phyloP scores from a whole-genome alignment of 768 basidiomycete species.

The Suillus clintonianus region DNA sequence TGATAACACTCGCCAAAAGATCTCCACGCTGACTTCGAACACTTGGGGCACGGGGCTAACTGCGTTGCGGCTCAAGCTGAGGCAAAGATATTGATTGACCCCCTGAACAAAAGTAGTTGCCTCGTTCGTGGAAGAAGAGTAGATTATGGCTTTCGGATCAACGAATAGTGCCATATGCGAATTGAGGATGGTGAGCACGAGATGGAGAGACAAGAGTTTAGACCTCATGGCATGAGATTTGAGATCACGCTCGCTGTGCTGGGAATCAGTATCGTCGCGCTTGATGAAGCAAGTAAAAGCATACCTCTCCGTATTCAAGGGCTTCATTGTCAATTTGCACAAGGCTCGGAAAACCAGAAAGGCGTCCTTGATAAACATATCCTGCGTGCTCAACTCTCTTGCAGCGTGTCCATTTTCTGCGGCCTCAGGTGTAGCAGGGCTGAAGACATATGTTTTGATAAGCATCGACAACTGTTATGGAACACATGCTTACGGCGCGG shows the following conservation, averaged over 20 bases:
- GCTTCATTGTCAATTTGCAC: slow-evolving; percentile 98
- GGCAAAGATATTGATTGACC: slow-evolving; percentile 93
- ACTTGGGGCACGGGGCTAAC: slow-evolving; percentile 95
- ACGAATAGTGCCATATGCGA: slow-evolving; percentile 90
- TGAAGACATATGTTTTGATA: not conserved
- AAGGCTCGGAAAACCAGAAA: slow-evolving; percentile 97
- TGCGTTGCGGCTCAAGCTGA: slow-evolving; percentile 91
- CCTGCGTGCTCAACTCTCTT: slow-evolving; percentile 68
- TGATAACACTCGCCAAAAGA: slow-evolving; percentile 95
- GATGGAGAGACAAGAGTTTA: slow-evolving; percentile 90
- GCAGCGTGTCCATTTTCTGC: slow-evolving; percentile 21
- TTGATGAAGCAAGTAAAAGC: slow-evolving; percentile 15
- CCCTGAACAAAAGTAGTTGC: slow-evolving; percentile 90
- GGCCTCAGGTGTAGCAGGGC: not conserved
- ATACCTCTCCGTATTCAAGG: slow-evolving; percentile 89
- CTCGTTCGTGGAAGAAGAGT: slow-evolving; percentile 86
- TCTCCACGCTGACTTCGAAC: slow-evolving; percentile 97
- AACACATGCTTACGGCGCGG: not conserved
- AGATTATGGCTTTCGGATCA: slow-evolving; percentile 86
- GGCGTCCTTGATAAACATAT: slow-evolving; percentile 95
- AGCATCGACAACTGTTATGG: not conserved
- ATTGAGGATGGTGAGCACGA: slow-evolving; percentile 89
- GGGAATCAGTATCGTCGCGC: slow-evolving; percentile 14
- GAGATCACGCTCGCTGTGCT: slow-evolving; percentile 83
- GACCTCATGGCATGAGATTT: slow-evolving; percentile 98